A percentile compares a stretch with the other conserved stretches of the same genome.
Evolutionary conservation across 352 stramenopile species (phyloP).

Genomic region (Phytophthora kernoviae): DNA sequence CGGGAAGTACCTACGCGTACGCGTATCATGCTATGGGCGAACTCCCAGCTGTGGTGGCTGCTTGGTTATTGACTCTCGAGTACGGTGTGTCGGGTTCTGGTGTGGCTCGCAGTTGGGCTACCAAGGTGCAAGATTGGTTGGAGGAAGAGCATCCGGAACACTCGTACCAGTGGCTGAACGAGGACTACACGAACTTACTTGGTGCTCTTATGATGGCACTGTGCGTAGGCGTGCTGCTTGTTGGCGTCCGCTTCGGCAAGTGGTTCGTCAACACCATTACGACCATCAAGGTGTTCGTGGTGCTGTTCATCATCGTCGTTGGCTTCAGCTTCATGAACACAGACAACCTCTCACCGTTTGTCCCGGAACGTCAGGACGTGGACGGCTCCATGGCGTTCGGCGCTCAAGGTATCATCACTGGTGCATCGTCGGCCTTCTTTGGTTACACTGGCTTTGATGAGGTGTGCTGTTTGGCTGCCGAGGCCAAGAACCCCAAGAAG

Average conservation of each 20-base stretch:
- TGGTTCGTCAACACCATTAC: conserved; percentile 90
- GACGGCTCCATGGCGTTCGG: conserved; percentile 42
- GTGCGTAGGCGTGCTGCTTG: conserved; percentile 72
- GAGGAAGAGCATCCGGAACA: conserved; percentile 42
- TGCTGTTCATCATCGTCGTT: conserved; percentile 92
- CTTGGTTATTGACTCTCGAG: conserved; percentile 90
- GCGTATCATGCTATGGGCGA: conserved; percentile 92
- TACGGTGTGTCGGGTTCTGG: conserved; percentile 91
- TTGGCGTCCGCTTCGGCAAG: conserved; percentile 89
- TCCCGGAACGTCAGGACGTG: conserved; percentile 48
- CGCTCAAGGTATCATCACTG: conserved; percentile 69
- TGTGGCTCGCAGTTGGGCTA: conserved; percentile 92
- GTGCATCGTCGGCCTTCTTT: conserved; percentile 91
- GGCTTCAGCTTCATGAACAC: conserved; percentile 87
- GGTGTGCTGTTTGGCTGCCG: conserved; percentile 90
- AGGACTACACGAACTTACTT: conserved; percentile 63
- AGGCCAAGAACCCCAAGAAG: conserved; percentile 72
- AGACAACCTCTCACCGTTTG: conserved; percentile 85
- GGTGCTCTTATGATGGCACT: conserved; percentile 72
- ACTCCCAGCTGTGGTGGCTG: conserved; percentile 89
- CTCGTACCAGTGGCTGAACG: conserved; percentile 62
- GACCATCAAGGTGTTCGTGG: conserved; percentile 78
- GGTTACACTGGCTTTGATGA: conserved; percentile 95
- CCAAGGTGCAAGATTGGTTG: conserved; percentile 86
- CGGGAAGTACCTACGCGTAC: conserved; percentile 92